phyloP scores from a whole-genome alignment of 176 grass and related monocot genomes.

The Zoysia japonica region DNA sequence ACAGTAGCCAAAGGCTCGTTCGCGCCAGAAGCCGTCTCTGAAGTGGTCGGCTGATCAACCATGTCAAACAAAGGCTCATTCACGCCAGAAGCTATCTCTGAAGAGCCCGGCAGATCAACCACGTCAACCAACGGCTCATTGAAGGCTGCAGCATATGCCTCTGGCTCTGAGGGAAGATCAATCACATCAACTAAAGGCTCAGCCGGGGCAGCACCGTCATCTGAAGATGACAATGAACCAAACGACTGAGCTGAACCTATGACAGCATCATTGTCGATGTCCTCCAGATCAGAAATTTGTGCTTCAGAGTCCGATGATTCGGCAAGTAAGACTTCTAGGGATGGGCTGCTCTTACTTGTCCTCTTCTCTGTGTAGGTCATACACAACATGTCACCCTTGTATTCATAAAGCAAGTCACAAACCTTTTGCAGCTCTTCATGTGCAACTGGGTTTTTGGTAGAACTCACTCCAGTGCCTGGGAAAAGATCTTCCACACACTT shows the following conservation, averaged over 20 bases:
- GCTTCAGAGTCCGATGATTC: too few relatives aligned
- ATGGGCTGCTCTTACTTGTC: constrained; percentile 30
- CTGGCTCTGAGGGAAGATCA: constrained; percentile 10
- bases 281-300: too few relatives aligned
- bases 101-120: neutral
- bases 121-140: constrained; percentile 23
- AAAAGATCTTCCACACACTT: constrained; percentile 30
- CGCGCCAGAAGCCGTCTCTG: neutral
- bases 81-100: neutral
- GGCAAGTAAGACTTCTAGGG: neutral
- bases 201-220: constrained; percentile 9
- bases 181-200: constrained; percentile 36
- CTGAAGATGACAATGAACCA: constrained; percentile 37
- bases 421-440: constrained; percentile 27
- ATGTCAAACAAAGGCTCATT: constrained; percentile 20
- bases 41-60: constrained; percentile 11
- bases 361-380: constrained; percentile 10
- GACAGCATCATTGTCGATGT: neutral
- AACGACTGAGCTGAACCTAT: constrained; percentile 34
- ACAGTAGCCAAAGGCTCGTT: neutral
- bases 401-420: constrained; percentile 29
- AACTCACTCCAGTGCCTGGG: constrained; percentile 15
- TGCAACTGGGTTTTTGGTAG: neutral
- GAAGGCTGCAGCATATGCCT: constrained; percentile 7
- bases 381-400: constrained; percentile 33